A percentile compares a stretch with the other conserved stretches of the same genome.
phyloP scores from a whole-genome alignment of 805 yeast genomes.

The Ogataea zsoltii region DNA sequence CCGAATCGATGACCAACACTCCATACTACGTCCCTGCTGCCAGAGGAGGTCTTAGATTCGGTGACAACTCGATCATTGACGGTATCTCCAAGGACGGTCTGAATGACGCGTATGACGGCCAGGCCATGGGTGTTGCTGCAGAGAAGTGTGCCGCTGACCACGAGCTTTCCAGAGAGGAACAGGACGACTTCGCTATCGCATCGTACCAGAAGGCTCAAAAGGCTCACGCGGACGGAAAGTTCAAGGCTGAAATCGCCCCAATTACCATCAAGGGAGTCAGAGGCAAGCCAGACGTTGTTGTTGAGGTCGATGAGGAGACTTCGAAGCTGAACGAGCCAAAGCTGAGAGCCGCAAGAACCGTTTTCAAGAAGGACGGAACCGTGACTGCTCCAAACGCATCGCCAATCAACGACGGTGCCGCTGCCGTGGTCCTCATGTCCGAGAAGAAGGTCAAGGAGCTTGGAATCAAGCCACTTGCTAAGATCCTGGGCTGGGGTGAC shows the following conservation, averaged over 20 bases:
- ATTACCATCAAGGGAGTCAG: slow-evolving; percentile 86
- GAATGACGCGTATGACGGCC: slow-evolving; percentile 83
- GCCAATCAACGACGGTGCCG: slow-evolving; percentile 96
- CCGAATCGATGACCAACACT: slow-evolving; percentile 94
- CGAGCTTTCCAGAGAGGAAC: slow-evolving; percentile 74
- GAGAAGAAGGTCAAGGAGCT: slow-evolving; percentile 83
- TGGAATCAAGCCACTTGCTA: slow-evolving; percentile 85
- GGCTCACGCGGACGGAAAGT: slow-evolving; percentile 82
- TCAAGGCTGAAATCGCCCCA: slow-evolving; percentile 79
- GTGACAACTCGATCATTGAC: slow-evolving; percentile 77
- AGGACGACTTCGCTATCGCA: slow-evolving; percentile 82
- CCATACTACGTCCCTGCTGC: slow-evolving; percentile 90
- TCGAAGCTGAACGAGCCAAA: slow-evolving; percentile 74
- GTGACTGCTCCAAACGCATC: slow-evolving; percentile 98
- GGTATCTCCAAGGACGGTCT: slow-evolving; percentile 93
- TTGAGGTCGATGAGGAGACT: slow-evolving; percentile 82
- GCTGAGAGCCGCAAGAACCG: slow-evolving; percentile 85
- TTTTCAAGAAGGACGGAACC: slow-evolving; percentile 93
- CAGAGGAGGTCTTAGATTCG: slow-evolving; percentile 87
- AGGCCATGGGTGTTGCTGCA: slow-evolving; percentile 96
- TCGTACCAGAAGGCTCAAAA: slow-evolving; percentile 85
- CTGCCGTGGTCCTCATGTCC: slow-evolving; percentile 87
- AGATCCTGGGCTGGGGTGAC: slow-evolving; percentile 94
- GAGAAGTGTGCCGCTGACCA: slow-evolving; percentile 93
- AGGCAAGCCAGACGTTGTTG: slow-evolving; percentile 79